Base-by-base conservation (phyloP, 192 early-diverging fungal genomes). In the Gamsiella multidivaricata region DNA sequence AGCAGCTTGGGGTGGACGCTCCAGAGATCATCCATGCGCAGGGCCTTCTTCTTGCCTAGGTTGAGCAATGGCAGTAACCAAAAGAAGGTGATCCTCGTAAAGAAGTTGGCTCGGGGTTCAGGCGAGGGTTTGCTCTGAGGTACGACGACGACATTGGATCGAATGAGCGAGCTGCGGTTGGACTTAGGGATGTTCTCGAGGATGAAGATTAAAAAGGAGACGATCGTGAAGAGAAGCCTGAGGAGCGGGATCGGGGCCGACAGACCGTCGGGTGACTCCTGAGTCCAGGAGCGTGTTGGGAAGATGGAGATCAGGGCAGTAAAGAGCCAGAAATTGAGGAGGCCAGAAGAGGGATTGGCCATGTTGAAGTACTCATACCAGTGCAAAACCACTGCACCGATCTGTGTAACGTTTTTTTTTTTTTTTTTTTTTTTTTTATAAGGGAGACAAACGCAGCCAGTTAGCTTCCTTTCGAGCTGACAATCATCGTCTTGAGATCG, bases 311-410 rank as follows among this genome's bases (percentile, higher is more conserved):
- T 49, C 28, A 87, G 50, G 9, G 76, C 18, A 3, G 54, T 64
- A 29, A 70, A 66, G 51, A 90, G 67, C 86, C 86, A 88, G 50
- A 84, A 87, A 41, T 90, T 65, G 2, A 89, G 69, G 11, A 92
- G 82, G 15, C 61, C 31, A 0, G 80, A 65, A 6, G 87, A 85
- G 14, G 84, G 34, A 14, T 78, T 78, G 28, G 53, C 33, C 65
- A 78, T 69, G 42, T 78, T 78, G 65, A 68, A 78, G 47, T 62
- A 47, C 39, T 78, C 73, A 36, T 57, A 62, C 65, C 58, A 68
- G 25, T 78, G 73, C 32, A 78, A 28, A 2, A 55, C 17, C 0
- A 31, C 37, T 5, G 73, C 60, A 5, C 42, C 50, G 7, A 34
- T 22, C 72, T 76, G 45, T 15, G 8, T n/a, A n/a, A 39, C 37